Evolutionary conservation across 2,329 filamentous ascomycete species (phyloP).

Genomic region (Elsinoe necatrix): DNA sequence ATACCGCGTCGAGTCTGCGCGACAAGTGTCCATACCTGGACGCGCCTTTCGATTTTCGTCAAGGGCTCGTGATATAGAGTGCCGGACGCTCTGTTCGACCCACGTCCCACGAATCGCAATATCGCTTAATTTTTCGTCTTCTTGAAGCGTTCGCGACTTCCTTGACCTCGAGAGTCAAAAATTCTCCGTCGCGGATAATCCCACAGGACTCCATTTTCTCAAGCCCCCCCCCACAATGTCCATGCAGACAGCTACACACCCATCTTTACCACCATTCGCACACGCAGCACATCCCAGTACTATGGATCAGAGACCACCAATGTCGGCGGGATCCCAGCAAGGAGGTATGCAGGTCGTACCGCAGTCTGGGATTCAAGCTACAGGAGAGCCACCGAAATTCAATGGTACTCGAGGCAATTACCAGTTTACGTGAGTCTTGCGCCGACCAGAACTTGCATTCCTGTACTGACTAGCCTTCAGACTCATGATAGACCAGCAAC

Average conservation of each 20-base stretch:
- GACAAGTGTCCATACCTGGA: not conserved
- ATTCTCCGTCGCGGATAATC: not conserved
- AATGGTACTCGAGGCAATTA: conserved; percentile 14
- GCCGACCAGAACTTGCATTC: not conserved
- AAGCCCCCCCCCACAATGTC: conserved; percentile 7
- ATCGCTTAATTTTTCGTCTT: not conserved
- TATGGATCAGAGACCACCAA: conserved; percentile 13
- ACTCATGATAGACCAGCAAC: conserved; percentile 70
- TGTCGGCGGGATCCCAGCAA: conserved; percentile 14
- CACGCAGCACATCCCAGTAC: conserved; percentile 7
- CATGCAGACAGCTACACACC: conserved; percentile 13
- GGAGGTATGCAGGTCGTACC: conserved; percentile 15
- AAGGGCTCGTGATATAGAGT: conserved; percentile 4
- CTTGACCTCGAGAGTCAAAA: not conserved
- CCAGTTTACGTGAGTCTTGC: conserved; percentile 10
- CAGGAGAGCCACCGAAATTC: conserved; percentile 3
- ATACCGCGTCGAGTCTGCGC: not conserved
- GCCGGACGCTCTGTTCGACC: conserved; percentile 10
- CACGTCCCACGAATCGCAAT: not conserved
- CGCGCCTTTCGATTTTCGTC: not conserved
- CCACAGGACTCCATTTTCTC: not conserved
- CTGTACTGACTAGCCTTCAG: not conserved
- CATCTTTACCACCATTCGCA: conserved; percentile 13
- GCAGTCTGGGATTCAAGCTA: not conserved
- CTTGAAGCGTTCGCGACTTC: not conserved